phyloP scores from a whole-genome alignment of 2,329 filamentous ascomycete species.

The Sporothrix variecibatus region DNA sequence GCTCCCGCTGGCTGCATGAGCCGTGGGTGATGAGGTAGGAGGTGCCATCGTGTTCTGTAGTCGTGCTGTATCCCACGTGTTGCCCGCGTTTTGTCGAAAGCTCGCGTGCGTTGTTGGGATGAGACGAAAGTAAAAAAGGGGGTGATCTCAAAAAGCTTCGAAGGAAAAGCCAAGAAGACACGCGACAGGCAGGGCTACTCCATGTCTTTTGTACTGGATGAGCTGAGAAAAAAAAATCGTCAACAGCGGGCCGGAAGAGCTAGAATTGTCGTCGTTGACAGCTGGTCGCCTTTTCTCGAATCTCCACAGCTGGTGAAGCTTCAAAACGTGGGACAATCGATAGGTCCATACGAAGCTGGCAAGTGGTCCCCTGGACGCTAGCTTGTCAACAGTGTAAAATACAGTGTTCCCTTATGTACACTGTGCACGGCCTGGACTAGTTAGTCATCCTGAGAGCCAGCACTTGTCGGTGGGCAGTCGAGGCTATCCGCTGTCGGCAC shows the following conservation, averaged over 20 bases:
- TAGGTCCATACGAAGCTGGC: constrained; percentile 10
- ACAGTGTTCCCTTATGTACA: background rate
- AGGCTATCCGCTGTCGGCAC: background rate
- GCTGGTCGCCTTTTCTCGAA: background rate
- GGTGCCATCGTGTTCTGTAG: constrained; percentile 11
- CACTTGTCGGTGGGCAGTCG: background rate
- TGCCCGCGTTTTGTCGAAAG: background rate
- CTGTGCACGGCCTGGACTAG: background rate
- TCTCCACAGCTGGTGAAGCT: constrained; percentile 14
- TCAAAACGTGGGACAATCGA: constrained; percentile 22
- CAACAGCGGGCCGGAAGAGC: background rate
- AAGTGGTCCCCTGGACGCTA: background rate
- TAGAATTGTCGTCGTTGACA: constrained; percentile 1
- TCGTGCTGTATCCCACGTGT: background rate
- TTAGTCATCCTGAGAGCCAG: background rate
- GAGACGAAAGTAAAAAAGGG: background rate
- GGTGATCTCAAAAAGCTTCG: background rate
- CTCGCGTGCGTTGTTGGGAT: background rate
- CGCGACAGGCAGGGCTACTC: background rate
- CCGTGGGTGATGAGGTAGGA: background rate
- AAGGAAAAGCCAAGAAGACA: constrained; percentile 15
- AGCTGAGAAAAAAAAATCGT: constrained; percentile 2
- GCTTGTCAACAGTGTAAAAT: background rate
- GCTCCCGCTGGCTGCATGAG: background rate
- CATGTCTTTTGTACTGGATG: constrained; percentile 12